Percentiles rank a stretch among this genome's conserved stretches.
Conservation (phyloP, 768 basidiomycete species). For the Pleurotus platypus region DNA sequence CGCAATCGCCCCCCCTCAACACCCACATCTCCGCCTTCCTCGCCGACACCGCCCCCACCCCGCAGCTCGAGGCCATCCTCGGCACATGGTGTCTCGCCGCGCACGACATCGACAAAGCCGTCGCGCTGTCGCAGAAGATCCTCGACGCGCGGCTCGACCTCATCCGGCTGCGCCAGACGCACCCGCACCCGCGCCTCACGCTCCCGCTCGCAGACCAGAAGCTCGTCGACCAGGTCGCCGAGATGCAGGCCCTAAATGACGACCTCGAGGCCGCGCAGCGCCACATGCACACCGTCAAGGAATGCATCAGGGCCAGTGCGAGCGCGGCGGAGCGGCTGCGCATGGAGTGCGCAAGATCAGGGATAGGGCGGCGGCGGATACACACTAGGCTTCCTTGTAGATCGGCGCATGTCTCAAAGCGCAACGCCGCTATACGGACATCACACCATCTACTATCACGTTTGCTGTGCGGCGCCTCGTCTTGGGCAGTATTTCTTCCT, state of each 20-base stretch:
- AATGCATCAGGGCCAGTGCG: slow-evolving; percentile 53
- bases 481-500: too few species aligned
- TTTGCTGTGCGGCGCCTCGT: too few species aligned
- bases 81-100: slow-evolving; percentile 74
- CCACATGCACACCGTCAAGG: slow-evolving; percentile 51
- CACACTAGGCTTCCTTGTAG: too few species aligned
- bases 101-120: slow-evolving; percentile 68
- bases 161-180: slow-evolving; percentile 74
- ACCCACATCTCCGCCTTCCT: slow-evolving; percentile 49
- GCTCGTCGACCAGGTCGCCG: slow-evolving; percentile 67
- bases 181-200: slow-evolving; percentile 79
- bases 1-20: slow-evolving; percentile 41
- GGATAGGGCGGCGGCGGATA: slow-evolving; percentile 41
- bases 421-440: too few species aligned
- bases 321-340: slow-evolving; percentile 56
- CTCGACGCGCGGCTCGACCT: slow-evolving; percentile 79
- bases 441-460: too few species aligned
- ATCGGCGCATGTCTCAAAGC: too few species aligned
- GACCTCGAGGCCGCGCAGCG: slow-evolving; percentile 52
- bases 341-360: slow-evolving; percentile 42
- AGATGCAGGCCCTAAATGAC: slow-evolving; percentile 77
- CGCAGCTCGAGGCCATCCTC: slow-evolving; percentile 53
- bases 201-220: slow-evolving; percentile 69
- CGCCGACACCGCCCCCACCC: slow-evolving; percentile 40
- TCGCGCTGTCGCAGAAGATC: slow-evolving; percentile 72